Percentiles rank a stretch among this genome's conserved stretches.
Conservation (phyloP, 2,329 filamentous ascomycete genomes). For the Coniochaeta prunicola region DNA sequence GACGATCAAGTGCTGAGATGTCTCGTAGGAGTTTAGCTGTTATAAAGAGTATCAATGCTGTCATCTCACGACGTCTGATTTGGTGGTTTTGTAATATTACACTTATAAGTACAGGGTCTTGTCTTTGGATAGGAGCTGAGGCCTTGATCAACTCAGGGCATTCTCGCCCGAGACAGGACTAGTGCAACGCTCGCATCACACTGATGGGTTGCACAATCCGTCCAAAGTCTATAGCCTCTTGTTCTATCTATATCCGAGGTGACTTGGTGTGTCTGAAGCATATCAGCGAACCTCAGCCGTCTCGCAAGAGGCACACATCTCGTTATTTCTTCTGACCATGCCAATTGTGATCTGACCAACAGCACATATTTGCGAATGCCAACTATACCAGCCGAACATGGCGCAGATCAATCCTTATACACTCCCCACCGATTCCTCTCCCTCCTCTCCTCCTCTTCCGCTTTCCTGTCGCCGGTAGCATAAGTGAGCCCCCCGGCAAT, state of each 20-base stretch:
- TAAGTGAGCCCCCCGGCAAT: slow-evolving; percentile 46
- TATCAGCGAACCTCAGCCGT: too few species aligned
- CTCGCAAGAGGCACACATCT: too few species aligned
- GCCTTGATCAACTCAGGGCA: not conserved
- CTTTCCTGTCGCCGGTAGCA: slow-evolving; percentile 39
- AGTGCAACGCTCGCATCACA: too few species aligned
- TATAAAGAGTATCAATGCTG: not conserved
- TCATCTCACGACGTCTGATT: not conserved
- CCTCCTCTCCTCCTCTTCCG: slow-evolving; percentile 39
- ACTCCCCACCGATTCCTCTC: slow-evolving; percentile 45
- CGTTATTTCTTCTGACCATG: too few species aligned
- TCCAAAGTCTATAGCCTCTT: too few species aligned
- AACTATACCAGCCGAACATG: not conserved
- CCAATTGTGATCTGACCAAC: too few species aligned
- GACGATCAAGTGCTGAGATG: slow-evolving; percentile 52
- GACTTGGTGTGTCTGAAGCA: too few species aligned
- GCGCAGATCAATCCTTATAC: slow-evolving; percentile 11
- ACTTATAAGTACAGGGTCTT: not conserved
- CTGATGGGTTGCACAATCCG: too few species aligned
- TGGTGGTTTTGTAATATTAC: not conserved
- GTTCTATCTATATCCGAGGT: too few species aligned
- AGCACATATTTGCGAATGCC: too few species aligned
- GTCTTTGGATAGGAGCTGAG: not conserved
- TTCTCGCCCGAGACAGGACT: too few species aligned
- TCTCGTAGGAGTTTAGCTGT: slow-evolving; percentile 30